Evolutionary conservation across 2,329 filamentous ascomycete genomes (phyloP).

Genomic region (Phialemonium atrogriseum): DNA sequence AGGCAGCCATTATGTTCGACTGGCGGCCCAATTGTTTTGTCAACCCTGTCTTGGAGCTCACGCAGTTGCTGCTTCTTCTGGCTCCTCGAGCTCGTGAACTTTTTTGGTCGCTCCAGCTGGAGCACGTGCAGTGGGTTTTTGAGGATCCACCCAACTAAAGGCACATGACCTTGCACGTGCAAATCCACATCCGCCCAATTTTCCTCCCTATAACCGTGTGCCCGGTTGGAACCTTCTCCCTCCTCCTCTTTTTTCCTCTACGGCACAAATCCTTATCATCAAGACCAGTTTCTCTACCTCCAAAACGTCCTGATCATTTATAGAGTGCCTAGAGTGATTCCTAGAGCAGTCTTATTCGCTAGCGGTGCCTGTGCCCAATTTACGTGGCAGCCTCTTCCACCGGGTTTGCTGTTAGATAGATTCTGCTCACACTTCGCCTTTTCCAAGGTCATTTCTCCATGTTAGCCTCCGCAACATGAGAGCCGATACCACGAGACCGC

Average conservation of each 20-base stretch:
- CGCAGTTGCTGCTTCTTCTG: constrained; percentile 8
- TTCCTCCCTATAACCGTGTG: constrained; percentile 10
- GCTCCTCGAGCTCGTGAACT: constrained; percentile 14
- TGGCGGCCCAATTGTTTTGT: constrained; percentile 5
- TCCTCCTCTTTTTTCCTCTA: constrained; percentile 27
- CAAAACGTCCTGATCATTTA: constrained; percentile 86
- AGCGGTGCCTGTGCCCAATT: constrained; percentile 72
- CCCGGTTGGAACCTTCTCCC: constrained; percentile 21
- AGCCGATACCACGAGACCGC: too few relatives aligned
- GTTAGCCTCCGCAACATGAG: too few relatives aligned
- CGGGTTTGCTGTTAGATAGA: constrained; percentile 95
- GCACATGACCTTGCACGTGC: background rate
- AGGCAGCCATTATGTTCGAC: constrained; percentile 38
- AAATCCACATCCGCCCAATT: too few relatives aligned
- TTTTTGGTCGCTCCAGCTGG: constrained; percentile 14
- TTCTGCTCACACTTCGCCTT: constrained; percentile 65
- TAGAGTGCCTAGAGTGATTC: constrained; percentile 72
- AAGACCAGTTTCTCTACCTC: constrained; percentile 59
- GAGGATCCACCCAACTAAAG: constrained; percentile 3
- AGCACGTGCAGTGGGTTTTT: constrained; percentile 8
- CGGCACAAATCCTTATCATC: constrained; percentile 95
- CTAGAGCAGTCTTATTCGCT: constrained; percentile 86
- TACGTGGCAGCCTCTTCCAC: constrained; percentile 32
- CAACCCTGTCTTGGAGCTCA: constrained; percentile 1
- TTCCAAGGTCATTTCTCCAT: background rate